Evolutionary conservation across 169 alveolate genomes (phyloP).

Genomic region (Cryptosporidium ubiquitum): DNA sequence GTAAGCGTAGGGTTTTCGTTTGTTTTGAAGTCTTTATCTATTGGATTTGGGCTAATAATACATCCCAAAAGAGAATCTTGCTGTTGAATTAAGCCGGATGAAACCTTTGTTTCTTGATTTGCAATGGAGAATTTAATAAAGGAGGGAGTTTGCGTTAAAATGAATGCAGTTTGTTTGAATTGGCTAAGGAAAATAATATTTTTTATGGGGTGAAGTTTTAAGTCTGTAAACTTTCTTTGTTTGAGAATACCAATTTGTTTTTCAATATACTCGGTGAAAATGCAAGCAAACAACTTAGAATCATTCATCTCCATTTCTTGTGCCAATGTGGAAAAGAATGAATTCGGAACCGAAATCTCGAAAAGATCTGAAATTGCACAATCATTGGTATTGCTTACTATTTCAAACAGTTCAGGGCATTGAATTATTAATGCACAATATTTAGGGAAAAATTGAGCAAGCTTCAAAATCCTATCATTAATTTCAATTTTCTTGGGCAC

Average conservation of each 20-base stretch:
- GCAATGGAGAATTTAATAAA: background rate
- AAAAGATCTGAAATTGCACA: constrained; percentile 31
- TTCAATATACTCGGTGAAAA: constrained; percentile 29
- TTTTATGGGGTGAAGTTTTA: background rate
- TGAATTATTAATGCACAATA: constrained; percentile 66
- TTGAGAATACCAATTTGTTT: background rate
- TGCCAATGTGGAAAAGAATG: constrained; percentile 1
- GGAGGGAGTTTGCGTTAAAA: constrained; percentile 13
- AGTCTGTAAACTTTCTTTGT: constrained; percentile 31
- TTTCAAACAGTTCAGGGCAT: constrained; percentile 70
- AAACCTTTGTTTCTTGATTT: background rate
- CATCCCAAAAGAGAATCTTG: constrained; percentile 48
- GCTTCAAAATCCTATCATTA: background rate
- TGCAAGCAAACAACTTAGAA: background rate
- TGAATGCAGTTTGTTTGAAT: constrained; percentile 27
- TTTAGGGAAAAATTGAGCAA: constrained; percentile 23
- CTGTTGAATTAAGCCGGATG: constrained; percentile 42
- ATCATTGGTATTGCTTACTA: background rate
- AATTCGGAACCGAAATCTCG: constrained; percentile 17
- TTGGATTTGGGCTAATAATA: constrained; percentile 78
- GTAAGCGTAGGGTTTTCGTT: constrained; percentile 66
- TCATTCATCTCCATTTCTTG: constrained; percentile 51
- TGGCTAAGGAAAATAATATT: constrained; percentile 57
- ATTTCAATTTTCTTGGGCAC: constrained; percentile 2
- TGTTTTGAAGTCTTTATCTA: constrained; percentile 76